Base-by-base conservation (phyloP, 176 grass and related monocot species). In the Phyllostachys edulis region DNA sequence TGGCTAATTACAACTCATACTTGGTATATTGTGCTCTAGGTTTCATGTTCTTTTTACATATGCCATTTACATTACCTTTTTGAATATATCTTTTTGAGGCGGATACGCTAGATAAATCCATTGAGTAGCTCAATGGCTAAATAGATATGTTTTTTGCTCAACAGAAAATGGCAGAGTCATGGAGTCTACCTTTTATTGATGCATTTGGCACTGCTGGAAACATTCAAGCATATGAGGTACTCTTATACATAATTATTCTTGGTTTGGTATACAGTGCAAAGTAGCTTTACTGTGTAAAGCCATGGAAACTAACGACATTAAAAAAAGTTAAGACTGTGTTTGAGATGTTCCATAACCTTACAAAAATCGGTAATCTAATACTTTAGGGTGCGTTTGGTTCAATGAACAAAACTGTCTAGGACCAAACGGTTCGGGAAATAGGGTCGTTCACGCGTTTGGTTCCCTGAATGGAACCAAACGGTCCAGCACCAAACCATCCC, bases 101-200 rank as follows among this genome's bases (percentile, higher is more conserved):
- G 14, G 46, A 57, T 56, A 29, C 49, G 27, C 44, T 3, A 62
- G 66, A 42, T 77, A 24, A 60, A 68, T 69, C 63, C 24, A 81
- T 23, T 65, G 14, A 57, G 16, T 75, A 13, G 51, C 1, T 74
- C 26, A 67, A 38, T 74, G 32, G 12, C 41, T 89, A 69, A 89
- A 42, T 76, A 52, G 18, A 47, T 60, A 11, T 82, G 3, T 4
- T 42, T 81, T 84, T 66, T 63, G 16, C 16, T 82, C 17, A 66
- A 79, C 79, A 94, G 92, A 88, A 73, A 87, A 94, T 94, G 92
- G 78, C 23, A 62, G 92, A 94, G 47, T 90, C 92, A 17, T 94
- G 92, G 92, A 88, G 67, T 73, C 36, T 73, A 80, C 90, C 90
- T 80, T 85, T 94, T 72, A 70, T 88, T 69, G 85, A 92, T 86